Base-by-base conservation (phyloP, 768 basidiomycete genomes). In the Podaxis sp. region DNA sequence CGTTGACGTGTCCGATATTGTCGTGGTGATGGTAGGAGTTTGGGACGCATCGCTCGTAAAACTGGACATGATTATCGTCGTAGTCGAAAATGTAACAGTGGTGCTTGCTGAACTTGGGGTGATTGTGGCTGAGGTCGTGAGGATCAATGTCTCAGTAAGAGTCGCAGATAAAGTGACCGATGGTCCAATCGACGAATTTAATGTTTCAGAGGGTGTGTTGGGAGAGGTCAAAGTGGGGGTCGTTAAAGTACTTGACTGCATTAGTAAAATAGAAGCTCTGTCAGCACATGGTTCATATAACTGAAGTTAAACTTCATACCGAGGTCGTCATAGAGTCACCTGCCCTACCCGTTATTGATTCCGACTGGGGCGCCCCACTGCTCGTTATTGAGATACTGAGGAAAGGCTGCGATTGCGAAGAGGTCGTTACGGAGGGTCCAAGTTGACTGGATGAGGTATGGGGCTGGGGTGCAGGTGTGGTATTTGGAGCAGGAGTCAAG, bases 271-370 rank as follows among this genome's bases (percentile, higher is more conserved):
- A 41, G 36, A 49, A 48, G 15, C 12, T 40, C 15, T 59, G 58
- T 33, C 10, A 59, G 50, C 30, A 62, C 24, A 10, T 20, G 13
- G 24, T 26, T 46, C 12, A 30, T 22, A 28, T 46, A 12, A 22
- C 3, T 44, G 37, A 36, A 55, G 15, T 20, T 33, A 46, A 7
- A 12, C 20, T 62, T 17, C 40, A 61, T 61, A 62, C 60, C 60
- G 30, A 61, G 17, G 28, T 55, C 40, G 28, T 28, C 40, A 36
- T 12, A 61, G 60, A 24, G 44, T 30, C 40, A 4, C 54, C 41
- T 5, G 41, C 24, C 17, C 49, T n/a, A 33, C 20, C 36, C 22
- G 36, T 2, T 38, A 40, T 26, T 11, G 54, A 22, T 13, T 51
- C 37, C 5, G 44, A 51, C 36, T 51, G 22, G 15, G 58, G 50